phyloP scores from a whole-genome alignment of 2,329 filamentous ascomycete species.

The Seiridium unicorne region DNA sequence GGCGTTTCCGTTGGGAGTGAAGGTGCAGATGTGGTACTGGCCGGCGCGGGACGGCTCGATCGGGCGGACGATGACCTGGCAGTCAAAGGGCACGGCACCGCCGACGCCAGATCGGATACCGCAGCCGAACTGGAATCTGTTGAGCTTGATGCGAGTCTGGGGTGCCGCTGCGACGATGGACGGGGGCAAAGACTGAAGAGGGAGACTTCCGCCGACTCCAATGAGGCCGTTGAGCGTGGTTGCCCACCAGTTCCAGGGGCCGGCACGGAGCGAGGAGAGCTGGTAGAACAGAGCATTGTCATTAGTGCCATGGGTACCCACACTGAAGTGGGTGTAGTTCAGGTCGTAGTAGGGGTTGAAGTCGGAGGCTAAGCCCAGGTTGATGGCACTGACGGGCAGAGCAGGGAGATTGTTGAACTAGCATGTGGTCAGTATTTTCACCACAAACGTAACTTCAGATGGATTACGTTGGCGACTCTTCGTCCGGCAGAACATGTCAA shows the following conservation, averaged over 20 bases:
- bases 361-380: not conserved
- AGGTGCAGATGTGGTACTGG: not conserved
- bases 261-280: not conserved
- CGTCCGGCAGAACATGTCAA: not conserved
- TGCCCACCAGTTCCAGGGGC: not conserved
- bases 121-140: not conserved
- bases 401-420: not conserved
- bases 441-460: not conserved
- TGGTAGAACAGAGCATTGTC: not conserved
- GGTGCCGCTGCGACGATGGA: not conserved
- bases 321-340: slow-evolving; percentile 1
- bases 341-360: not conserved
- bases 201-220: not conserved
- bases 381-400: not conserved
- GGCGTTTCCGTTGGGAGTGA: not conserved
- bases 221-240: not conserved
- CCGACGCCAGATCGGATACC: not conserved
- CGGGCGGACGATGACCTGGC: not conserved
- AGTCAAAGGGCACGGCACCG: not conserved
- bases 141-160: not conserved
- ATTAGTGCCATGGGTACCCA: not conserved
- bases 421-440: not conserved
- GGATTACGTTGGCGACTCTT: not conserved
- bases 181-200: not conserved
- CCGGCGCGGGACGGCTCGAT: not conserved